Conservation (phyloP, 2,329 filamentous ascomycete species). For the Zasmidium citrigriseum region DNA sequence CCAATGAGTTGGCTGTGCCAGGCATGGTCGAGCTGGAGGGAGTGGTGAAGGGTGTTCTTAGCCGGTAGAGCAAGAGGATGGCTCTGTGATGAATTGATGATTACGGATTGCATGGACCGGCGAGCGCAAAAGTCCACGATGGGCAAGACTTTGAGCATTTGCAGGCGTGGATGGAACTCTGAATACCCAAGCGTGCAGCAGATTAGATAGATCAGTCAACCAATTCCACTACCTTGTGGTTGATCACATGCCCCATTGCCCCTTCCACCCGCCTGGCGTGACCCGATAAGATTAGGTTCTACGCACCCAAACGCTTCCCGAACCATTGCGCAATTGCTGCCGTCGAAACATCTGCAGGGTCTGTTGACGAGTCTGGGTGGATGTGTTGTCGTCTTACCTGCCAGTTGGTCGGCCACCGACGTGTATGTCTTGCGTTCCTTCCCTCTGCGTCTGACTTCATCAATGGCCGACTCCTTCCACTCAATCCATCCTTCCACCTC, state of each 20-base stretch:
- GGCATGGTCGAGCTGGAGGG: slow-evolving; percentile 59
- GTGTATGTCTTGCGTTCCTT: not conserved
- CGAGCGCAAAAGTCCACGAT: not conserved
- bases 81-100: not conserved
- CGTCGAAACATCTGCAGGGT: not conserved
- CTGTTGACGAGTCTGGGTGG: no score
- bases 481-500: no score
- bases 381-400: no score
- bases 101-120: not conserved
- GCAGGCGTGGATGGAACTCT: not conserved
- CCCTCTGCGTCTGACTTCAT: not conserved
- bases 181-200: not conserved
- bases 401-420: not conserved
- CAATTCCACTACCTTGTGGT: not conserved
- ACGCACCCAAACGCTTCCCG: not conserved
- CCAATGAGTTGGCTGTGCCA: slow-evolving; percentile 56
- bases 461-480: no score
- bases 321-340: no score
- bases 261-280: not conserved
- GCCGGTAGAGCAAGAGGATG: slow-evolving; percentile 11
- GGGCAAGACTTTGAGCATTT: not conserved
- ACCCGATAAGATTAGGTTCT: not conserved
- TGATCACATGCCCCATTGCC: not conserved
- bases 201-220: not conserved
- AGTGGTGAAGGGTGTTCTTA: slow-evolving; percentile 53